Evolutionary conservation across 1,284 basidiomycete species (phyloP).

Genomic region (Apiotrichum porosum): DNA sequence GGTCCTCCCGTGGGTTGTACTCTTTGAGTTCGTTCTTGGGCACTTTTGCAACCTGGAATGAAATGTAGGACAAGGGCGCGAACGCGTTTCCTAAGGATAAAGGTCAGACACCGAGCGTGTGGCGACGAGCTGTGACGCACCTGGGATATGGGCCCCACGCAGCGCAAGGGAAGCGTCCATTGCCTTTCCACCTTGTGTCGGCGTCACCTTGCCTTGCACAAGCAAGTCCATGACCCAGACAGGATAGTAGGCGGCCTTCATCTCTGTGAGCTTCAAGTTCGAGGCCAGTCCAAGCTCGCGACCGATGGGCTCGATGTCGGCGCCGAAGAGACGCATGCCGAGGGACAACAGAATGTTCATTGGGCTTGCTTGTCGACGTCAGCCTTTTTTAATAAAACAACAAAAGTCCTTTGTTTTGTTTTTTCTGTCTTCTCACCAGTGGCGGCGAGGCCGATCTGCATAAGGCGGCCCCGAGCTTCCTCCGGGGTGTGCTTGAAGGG

Average conservation of each 20-base stretch:
- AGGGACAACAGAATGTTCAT: slow-evolving; percentile 28
- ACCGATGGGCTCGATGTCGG: slow-evolving; percentile 18
- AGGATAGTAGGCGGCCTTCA: slow-evolving; percentile 41
- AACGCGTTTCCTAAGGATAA: slow-evolving; percentile 40
- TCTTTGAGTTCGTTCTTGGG: slow-evolving; percentile 28
- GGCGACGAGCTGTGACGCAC: too few relatives aligned
- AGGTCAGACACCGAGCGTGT: too few relatives aligned
- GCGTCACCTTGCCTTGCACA: slow-evolving; percentile 27
- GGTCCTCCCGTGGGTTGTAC: slow-evolving; percentile 41
- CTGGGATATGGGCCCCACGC: slow-evolving; percentile 38
- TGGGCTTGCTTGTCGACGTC: too few relatives aligned
- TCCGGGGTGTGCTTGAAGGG: slow-evolving; percentile 25
- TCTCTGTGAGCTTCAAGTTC: slow-evolving; percentile 21
- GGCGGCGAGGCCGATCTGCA: slow-evolving; percentile 23
- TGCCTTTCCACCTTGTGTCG: slow-evolving; percentile 12
- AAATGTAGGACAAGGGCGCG: slow-evolving; percentile 44
- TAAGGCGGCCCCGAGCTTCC: slow-evolving; percentile 22
- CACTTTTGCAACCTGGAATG: slow-evolving; percentile 25
- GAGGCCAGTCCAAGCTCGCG: slow-evolving; percentile 33
- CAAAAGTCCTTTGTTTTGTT: too few relatives aligned
- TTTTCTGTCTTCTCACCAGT: too few relatives aligned
- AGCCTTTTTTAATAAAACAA: neutral
- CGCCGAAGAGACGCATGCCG: slow-evolving; percentile 34
- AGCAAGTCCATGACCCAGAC: slow-evolving; percentile 38
- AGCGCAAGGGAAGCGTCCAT: slow-evolving; percentile 22